Base-by-base conservation (phyloP, 495 filamentous ascomycete species). In the Neurospora sp. region DNA sequence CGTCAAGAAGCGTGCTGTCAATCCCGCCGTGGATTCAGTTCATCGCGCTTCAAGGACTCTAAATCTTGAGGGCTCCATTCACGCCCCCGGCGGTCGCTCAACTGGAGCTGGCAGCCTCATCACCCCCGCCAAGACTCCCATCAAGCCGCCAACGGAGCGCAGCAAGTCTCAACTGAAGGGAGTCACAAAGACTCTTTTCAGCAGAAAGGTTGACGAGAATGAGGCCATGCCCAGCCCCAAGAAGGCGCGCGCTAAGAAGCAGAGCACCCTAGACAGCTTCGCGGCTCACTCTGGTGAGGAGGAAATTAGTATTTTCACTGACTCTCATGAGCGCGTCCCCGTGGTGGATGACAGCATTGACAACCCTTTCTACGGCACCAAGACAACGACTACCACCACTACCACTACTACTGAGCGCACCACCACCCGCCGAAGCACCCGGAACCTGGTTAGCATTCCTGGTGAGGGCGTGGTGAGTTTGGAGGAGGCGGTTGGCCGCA, bases 111-210 rank as follows among this genome's bases (percentile, higher is more conserved):
- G 83, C 20, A 92, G 93, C 84, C 87, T 98, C 69, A 94, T 94
- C 4, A 98, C 96, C 12, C 96, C 96, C 12, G 89, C 89, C 69
- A 99, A 97, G 82, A 97, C 95, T 3, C 96, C 96, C 1, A 88
- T 88, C 70, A 92, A 92, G 82, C 89, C 90, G 74, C 88, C 88
- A 8, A 82, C 88, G 4, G 79, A 82, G 70, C 78, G 84, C 75
- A 75, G 79, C 35, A 83, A 87, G 71, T 83, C 83, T 41, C 87
- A 90, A 37, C 83, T 93, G 69, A 85, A 86, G 65, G 81, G 87
- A 12, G 87, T 94, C 40, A 89, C 93, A 22, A 92, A 94, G 75
- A 89, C 89, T 72, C 84, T 99, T 2, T 97, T 97, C 78, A 81
- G 83, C 61, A 65, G 14, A 37, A 65, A 65, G 53, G 27, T 35